A percentile compares a stretch with the other conserved stretches of the same genome.
Evolutionary conservation across 2,329 filamentous ascomycete species (phyloP).

Genomic region (Colletotrichum horii): DNA sequence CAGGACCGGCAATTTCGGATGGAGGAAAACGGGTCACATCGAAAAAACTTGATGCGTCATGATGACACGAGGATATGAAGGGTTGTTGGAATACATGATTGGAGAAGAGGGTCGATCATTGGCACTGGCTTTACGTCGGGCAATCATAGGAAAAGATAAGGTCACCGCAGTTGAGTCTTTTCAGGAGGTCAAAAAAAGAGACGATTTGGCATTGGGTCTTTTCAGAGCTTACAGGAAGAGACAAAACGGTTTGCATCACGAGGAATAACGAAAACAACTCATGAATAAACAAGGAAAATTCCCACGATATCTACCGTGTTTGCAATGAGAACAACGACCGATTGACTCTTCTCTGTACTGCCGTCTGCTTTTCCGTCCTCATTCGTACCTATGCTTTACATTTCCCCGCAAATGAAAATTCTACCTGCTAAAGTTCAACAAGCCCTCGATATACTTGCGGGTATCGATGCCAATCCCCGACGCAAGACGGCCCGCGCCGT

Average conservation of each 20-base stretch:
- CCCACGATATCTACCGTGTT: neutral
- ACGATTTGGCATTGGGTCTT: neutral
- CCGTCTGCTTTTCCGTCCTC: neutral
- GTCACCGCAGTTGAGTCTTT: neutral
- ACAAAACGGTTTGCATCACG: neutral
- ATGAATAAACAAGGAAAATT: neutral
- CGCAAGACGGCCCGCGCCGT: conserved; percentile 64
- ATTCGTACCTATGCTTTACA: neutral
- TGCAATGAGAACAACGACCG: neutral
- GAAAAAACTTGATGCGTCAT: neutral
- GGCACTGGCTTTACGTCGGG: neutral
- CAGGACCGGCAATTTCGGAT: neutral
- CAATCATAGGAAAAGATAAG: neutral
- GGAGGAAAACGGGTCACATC: neutral
- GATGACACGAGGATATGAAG: neutral
- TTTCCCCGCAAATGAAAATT: neutral
- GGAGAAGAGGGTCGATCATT: neutral
- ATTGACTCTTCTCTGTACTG: neutral
- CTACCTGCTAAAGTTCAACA: conserved; percentile 66
- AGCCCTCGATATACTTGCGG: conserved; percentile 73
- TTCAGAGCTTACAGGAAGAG: neutral
- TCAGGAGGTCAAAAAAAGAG: neutral
- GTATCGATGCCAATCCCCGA: conserved; percentile 82
- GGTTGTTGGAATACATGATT: neutral
- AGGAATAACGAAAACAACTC: neutral